Base-by-base conservation (phyloP, 192 early-diverging fungal genomes). In the Coemansia sp. region DNA sequence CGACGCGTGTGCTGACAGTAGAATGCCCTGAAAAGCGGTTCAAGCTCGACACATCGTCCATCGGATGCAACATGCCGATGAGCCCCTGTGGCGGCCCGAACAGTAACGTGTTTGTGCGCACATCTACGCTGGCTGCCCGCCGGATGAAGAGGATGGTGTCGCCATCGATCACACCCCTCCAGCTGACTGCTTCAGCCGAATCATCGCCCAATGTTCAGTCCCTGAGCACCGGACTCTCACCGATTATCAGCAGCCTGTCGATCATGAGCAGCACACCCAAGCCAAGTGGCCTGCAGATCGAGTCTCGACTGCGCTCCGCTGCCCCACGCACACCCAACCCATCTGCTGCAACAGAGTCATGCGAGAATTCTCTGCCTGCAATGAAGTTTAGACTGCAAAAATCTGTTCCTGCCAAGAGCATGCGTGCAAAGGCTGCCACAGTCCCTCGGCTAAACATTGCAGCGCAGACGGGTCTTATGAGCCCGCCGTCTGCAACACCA, bases 151-250 rank as follows among this genome's bases (percentile, higher is more conserved):
- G 63, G 22, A 47, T 42, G 17, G 22, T 15, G 22, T 53, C 48
- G 25, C 59, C 60, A 2, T 14, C 59, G 5, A 17, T 55, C 0
- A 44, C 67, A 14, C 43, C 59, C 19, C 55, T 76, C 2, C 51
- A 64, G 17, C 25, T 51, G 38, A 19, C 61, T 0, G 38, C 57
- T 30, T 30, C 27, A 4, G 37, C 24, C 7, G 51, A 60, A 14
- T 46, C 40, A 1, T 38, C 18, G 2, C 23, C 48, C 14, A 44
- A 22, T 9, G 37, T 55, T 24, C 55, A n/a, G 9, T 13, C 40
- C 45, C 55, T 19, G 51, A 76, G 73, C 63, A 76, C 73, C 4
- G 73, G 73, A 0, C 41, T 76, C 44, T 69, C 73, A 45, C 73
- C 73, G 2, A 66, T 76, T 22, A 50, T 76, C 63, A 69, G 57